phyloP scores from a whole-genome alignment of 345 rosid species.

The Odontarrhena argentea region DNA sequence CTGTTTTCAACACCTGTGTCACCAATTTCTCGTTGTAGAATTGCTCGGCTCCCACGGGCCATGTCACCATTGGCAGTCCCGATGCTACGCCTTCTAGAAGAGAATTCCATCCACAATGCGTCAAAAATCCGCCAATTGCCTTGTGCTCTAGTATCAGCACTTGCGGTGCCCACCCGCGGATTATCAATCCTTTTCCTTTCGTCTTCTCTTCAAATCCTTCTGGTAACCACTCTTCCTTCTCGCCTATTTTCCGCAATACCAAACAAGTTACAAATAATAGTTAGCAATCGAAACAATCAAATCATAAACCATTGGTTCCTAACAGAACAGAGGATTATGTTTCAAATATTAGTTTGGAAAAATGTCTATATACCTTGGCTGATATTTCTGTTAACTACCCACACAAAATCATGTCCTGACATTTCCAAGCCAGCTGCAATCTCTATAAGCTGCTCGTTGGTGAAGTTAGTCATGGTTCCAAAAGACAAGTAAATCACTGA shows the following conservation, averaged over 20 bases:
- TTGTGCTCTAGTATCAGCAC: slow-evolving; percentile 61
- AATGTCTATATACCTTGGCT: slow-evolving; percentile 30
- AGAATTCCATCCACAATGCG: slow-evolving; percentile 79
- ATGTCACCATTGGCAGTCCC: slow-evolving; percentile 61
- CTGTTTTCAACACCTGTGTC: slow-evolving; percentile 49
- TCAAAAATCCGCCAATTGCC: slow-evolving; percentile 64
- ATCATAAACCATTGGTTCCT: background rate
- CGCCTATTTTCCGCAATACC: slow-evolving; percentile 24
- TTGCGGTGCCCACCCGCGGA: slow-evolving; percentile 66
- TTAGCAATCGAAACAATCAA: background rate
- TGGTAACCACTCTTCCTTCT: slow-evolving; percentile 52
- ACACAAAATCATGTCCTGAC: slow-evolving; percentile 55
- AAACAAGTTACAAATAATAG: background rate
- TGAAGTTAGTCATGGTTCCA: slow-evolving; percentile 47
- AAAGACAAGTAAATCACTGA: slow-evolving; percentile 62
- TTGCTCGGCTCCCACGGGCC: slow-evolving; percentile 66
- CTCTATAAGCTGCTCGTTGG: slow-evolving; percentile 43
- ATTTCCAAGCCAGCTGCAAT: slow-evolving; percentile 56
- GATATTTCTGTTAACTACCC: slow-evolving; percentile 48
- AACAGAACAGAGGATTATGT: background rate
- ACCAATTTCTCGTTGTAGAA: slow-evolving; percentile 61
- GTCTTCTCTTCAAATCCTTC: slow-evolving; percentile 50
- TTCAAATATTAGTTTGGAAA: slow-evolving; percentile 1
- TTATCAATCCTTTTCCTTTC: slow-evolving; percentile 46
- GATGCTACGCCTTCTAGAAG: slow-evolving; percentile 51